Base-by-base conservation (phyloP, 306 rosid genomes). In the Cicer arietinum region DNA sequence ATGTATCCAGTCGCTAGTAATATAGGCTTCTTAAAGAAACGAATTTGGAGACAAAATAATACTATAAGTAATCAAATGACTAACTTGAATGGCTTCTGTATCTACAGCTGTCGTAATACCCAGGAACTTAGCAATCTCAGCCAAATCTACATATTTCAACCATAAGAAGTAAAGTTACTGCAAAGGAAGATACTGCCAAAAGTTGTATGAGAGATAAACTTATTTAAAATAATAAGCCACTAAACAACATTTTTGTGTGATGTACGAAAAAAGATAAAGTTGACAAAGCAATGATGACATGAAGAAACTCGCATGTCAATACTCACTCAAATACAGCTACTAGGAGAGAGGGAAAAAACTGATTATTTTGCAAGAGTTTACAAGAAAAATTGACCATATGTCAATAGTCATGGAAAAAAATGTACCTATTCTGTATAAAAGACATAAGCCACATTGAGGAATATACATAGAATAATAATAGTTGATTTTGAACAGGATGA, bases 71-170 rank as follows among this genome's bases (percentile, higher is more conserved):
- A 70, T 51, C 42, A 66, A 75, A 71, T 30, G 59, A 85, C 97
- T 74, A 73, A 91, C 98, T 82, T 93, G 98, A 79, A 93, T 91
- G 68, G 89, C 96, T 78, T 93, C 97, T 4, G 94, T 93, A 81
- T 93, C 97, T 41, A 86, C 84, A 61, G 90, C 75, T 69, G 92
- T 84, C 7, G 92, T 93, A 63, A 91, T 84, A 25, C 92, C 97
- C 56, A 93, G 79, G 84, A 93, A 93, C 86, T 91, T 93, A 0
- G 98, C 98, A 12, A 93, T 93, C 81, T 93, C 98, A 1, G 92
- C 97, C 81, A 93, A 84, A 88, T 93, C 97, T 92, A 87, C 86
- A 82, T 64, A 86, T 70, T 70, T 40, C 16, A 66, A 10, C 52
- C 42, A 77, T 43, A 59, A 62, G 60, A 74, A 62, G 40, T 39